These are phyloP conservation scores for Atalantia buxifolia DNA, from an alignment of 345 rosid species.

Conservation along the genomic window DNA sequence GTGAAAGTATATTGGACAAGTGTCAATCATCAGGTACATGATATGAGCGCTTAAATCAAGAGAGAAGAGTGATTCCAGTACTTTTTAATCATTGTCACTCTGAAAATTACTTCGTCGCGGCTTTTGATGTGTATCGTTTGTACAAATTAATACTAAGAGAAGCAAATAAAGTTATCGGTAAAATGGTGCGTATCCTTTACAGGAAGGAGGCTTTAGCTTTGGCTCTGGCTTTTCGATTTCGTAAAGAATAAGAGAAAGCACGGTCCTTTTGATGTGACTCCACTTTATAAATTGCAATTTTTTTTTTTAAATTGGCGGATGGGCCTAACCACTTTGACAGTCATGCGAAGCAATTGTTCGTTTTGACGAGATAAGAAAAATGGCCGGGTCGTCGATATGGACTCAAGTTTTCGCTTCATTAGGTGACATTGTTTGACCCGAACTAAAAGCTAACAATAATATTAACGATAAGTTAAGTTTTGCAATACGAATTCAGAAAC, in stretches of 20 bases:
- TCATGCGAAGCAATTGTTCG: no score
- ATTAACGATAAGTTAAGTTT: no score
- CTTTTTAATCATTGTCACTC: neutral
- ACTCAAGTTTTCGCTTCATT: no score
- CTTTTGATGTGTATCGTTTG: neutral
- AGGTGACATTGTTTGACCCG: no score
- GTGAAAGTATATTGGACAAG: conserved; percentile 16
- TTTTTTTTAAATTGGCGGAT: neutral
- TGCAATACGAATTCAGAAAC: no score
- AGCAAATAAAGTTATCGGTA: neutral
- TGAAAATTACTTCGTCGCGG: neutral
- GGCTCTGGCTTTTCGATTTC: neutral
- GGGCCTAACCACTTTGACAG: neutral
- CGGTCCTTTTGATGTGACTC: neutral
- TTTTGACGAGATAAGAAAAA: neutral
- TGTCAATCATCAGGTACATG: conserved; percentile 40
- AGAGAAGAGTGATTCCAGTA: neutral
- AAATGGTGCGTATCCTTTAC: neutral
- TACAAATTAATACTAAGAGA: neutral
- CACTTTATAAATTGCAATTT: neutral
- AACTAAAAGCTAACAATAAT: no score
- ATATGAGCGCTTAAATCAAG: conserved; percentile 15
- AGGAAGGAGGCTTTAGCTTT: neutral
- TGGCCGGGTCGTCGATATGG: neutral
- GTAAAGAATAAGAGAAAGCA: neutral